Percentiles rank a stretch among this genome's conserved stretches.
Evolutionary conservation across 176 grass and related monocot species (phyloP).

Genomic region (Carex myosuroides): DNA sequence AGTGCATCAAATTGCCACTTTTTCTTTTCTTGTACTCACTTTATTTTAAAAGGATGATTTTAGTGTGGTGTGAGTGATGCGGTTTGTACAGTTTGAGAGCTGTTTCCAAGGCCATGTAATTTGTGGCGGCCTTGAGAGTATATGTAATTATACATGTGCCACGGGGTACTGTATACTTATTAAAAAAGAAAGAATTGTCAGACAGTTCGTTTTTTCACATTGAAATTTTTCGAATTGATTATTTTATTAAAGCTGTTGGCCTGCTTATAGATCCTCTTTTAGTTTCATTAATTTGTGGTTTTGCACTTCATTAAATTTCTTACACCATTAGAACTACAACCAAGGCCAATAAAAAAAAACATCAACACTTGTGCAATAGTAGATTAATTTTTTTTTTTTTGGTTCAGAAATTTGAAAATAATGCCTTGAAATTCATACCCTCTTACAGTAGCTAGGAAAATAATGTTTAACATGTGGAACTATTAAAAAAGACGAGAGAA

Average conservation of each 20-base stretch:
- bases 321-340: background rate
- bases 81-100: constrained; percentile 10
- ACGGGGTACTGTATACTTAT: background rate
- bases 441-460: background rate
- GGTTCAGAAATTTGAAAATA: background rate
- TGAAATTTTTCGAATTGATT: background rate
- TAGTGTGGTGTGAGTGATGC: background rate
- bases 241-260: background rate
- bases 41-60: background rate
- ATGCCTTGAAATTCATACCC: background rate
- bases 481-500: background rate
- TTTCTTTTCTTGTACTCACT: background rate
- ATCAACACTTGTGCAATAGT: background rate
- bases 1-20: background rate
- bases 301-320: background rate
- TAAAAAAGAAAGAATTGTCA: background rate
- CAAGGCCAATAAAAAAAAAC: background rate
- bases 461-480: background rate
- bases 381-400: background rate
- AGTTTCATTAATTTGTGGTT: background rate
- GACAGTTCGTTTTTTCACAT: background rate
- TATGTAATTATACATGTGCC: background rate
- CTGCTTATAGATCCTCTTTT: background rate
- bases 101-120: background rate
- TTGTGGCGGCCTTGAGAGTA: background rate